These are phyloP conservation scores for Aspergillus caelatus DNA, from an alignment of 2,329 filamentous ascomycete genomes.

Conservation along the genomic window DNA sequence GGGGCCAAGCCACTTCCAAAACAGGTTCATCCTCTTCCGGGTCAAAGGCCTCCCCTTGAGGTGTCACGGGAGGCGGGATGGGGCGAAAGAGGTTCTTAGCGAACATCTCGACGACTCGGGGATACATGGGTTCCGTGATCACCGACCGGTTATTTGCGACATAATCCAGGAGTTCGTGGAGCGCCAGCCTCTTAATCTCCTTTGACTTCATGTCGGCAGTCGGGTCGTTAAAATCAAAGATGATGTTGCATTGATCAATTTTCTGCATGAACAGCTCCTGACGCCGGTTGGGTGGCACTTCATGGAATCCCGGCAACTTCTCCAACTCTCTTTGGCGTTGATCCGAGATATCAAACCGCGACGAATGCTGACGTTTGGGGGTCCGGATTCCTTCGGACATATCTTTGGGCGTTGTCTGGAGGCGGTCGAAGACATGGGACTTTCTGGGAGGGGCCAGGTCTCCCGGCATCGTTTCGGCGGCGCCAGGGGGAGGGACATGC, in stretches of 20 bases:
- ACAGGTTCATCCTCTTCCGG: constrained; percentile 98
- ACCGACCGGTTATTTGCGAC: constrained; percentile 98
- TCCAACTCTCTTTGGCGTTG: constrained; percentile 87
- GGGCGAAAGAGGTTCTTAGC: constrained; percentile 97
- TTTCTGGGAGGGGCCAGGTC: constrained; percentile 96
- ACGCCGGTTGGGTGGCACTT: constrained; percentile 90
- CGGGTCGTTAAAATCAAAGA: constrained; percentile 99
- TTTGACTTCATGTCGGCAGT: constrained; percentile 99
- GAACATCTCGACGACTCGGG: constrained; percentile 98
- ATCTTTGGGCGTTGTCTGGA: constrained; percentile 94
- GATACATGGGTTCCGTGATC: constrained; percentile 99
- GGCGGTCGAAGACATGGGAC: constrained; percentile 81
- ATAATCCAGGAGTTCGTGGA: constrained; percentile 96
- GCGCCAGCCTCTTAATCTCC: constrained; percentile 94
- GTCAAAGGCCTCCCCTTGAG: constrained; percentile 96
- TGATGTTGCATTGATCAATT: constrained; percentile 99
- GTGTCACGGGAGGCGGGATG: constrained; percentile 95
- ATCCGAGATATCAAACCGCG: constrained; percentile 95
- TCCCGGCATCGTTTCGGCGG: constrained; percentile 96
- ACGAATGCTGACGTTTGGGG: constrained; percentile 95
- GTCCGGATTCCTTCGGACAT: constrained; percentile 93
- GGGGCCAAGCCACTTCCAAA: constrained; percentile 96
- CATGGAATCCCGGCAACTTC: constrained; percentile 96
- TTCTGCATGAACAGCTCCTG: constrained; percentile 99
- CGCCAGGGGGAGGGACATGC: constrained; percentile 91